phyloP scores from a whole-genome alignment of 176 grass and related monocot species.

The Rhynchospora breviuscula region DNA sequence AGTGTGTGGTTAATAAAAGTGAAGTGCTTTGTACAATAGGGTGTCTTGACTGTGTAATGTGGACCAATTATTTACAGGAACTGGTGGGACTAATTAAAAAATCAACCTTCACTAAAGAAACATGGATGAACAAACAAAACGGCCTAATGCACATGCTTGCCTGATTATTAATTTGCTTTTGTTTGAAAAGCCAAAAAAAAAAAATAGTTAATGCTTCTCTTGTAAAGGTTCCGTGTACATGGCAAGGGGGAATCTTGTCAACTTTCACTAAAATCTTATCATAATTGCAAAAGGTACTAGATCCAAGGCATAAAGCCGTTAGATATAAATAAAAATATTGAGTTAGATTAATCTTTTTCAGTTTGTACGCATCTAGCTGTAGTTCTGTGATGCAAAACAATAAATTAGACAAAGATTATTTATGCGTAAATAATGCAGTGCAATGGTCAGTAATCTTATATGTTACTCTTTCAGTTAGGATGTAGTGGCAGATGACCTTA shows the following conservation, averaged over 20 bases:
- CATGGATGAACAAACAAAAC: slow-evolving; percentile 19
- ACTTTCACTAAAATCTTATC: slow-evolving; percentile 25
- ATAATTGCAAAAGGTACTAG: slow-evolving; percentile 15
- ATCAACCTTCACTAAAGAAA: slow-evolving; percentile 11
- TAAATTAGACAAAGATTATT: slow-evolving; percentile 11
- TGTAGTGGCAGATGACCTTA: slow-evolving; percentile 2
- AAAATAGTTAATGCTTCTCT: slow-evolving; percentile 22
- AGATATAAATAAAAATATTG: slow-evolving; percentile 12
- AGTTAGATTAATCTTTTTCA: slow-evolving; percentile 13
- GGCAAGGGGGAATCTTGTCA: slow-evolving; percentile 23
- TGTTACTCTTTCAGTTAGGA: slow-evolving; percentile 4
- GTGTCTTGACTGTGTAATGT: background rate
- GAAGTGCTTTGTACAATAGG: background rate
- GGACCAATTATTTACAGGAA: slow-evolving; percentile 2
- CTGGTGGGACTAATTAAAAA: background rate
- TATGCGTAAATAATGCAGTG: background rate
- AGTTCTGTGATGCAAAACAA: slow-evolving; percentile 17
- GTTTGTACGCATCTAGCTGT: slow-evolving; percentile 24
- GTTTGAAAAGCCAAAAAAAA: slow-evolving; percentile 4
- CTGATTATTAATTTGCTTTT: slow-evolving; percentile 20
- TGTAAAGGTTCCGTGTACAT: slow-evolving; percentile 19
- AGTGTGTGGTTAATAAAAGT: slow-evolving; percentile 7
- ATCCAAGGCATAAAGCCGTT: slow-evolving; percentile 24
- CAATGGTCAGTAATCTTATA: slow-evolving; percentile 3
- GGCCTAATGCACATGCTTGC: slow-evolving; percentile 24